These are phyloP conservation scores for Penicillium lagena DNA, from an alignment of 495 filamentous ascomycete genomes.

Conservation along the genomic window DNA sequence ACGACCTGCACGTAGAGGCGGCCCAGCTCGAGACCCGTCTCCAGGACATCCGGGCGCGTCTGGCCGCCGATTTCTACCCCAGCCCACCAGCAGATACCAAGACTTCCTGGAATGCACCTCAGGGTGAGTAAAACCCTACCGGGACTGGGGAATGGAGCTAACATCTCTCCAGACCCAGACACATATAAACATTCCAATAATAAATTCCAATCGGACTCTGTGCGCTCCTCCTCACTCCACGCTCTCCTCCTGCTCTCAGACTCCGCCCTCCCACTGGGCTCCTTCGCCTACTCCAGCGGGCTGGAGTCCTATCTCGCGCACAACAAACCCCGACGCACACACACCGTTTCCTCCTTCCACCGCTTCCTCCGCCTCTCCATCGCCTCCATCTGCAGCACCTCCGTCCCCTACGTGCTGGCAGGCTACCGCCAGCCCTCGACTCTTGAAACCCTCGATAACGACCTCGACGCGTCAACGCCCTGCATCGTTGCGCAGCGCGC, in stretches of 20 bases:
- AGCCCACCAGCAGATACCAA: slow-evolving; percentile 17
- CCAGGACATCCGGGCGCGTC: slow-evolving; percentile 14
- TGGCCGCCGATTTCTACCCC: slow-evolving; percentile 12
- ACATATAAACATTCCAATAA: slow-evolving; percentile 1
- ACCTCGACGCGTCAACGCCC: slow-evolving; percentile 74
- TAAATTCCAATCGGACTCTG: slow-evolving; percentile 6
- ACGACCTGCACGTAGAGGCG: slow-evolving; percentile 12
- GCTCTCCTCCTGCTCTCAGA: slow-evolving; percentile 88
- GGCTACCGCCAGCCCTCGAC: slow-evolving; percentile 56
- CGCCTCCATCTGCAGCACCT: slow-evolving; percentile 67
- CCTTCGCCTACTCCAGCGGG: slow-evolving; percentile 92
- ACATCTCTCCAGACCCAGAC: background rate
- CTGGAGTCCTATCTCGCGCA: slow-evolving; percentile 93
- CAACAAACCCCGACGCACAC: slow-evolving; percentile 42
- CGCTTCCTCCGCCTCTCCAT: slow-evolving; percentile 76
- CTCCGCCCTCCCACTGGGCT: slow-evolving; percentile 90
- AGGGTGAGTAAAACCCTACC: slow-evolving; percentile 1
- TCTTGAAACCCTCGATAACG: slow-evolving; percentile 66
- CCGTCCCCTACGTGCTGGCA: slow-evolving; percentile 78
- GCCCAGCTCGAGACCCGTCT: slow-evolving; percentile 19
- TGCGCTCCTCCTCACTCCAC: slow-evolving; percentile 41
- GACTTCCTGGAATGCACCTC: slow-evolving; percentile 5
- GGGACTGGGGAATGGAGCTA: background rate
- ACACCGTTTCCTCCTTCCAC: slow-evolving; percentile 47
- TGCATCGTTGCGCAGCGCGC: slow-evolving; percentile 86